phyloP scores from a whole-genome alignment of 441 rosid genomes.

The Populus hybrid region DNA sequence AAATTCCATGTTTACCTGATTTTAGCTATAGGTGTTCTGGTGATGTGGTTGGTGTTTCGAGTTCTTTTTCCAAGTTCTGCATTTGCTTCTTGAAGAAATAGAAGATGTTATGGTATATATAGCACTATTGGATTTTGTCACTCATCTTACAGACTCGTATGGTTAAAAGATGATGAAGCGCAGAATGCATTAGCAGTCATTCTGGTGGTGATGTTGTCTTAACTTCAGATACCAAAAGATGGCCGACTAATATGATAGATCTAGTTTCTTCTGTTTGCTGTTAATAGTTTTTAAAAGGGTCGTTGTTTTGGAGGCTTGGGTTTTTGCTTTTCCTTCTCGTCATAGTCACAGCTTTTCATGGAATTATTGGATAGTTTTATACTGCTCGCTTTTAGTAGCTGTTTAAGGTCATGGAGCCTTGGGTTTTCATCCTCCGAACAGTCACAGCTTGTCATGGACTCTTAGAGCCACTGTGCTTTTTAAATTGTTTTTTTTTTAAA shows the following conservation, averaged over 20 bases:
- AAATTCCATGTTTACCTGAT: neutral
- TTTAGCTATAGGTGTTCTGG: neutral
- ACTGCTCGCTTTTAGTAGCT: neutral
- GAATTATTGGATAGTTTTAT: neutral
- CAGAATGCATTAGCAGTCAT: neutral
- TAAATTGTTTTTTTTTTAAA: no score
- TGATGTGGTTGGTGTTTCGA: neutral
- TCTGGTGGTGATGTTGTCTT: no score
- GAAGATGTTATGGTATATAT: no score
- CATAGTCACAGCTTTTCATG: neutral
- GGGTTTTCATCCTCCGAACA: no score
- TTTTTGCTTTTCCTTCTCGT: no score
- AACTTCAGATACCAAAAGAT: no score
- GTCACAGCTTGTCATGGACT: neutral
- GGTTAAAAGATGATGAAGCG: neutral
- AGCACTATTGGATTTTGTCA: neutral
- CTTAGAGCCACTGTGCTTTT: neutral
- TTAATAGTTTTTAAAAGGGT: no score
- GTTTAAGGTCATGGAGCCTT: neutral
- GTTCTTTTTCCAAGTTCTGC: neutral
- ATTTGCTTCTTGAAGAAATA: neutral
- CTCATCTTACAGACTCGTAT: neutral
- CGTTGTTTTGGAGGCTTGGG: no score
- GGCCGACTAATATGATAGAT: no score
- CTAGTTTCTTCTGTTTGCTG: no score